Conservation (phyloP, 2,329 filamentous ascomycete genomes). For the Zymoseptoria crescenta region DNA sequence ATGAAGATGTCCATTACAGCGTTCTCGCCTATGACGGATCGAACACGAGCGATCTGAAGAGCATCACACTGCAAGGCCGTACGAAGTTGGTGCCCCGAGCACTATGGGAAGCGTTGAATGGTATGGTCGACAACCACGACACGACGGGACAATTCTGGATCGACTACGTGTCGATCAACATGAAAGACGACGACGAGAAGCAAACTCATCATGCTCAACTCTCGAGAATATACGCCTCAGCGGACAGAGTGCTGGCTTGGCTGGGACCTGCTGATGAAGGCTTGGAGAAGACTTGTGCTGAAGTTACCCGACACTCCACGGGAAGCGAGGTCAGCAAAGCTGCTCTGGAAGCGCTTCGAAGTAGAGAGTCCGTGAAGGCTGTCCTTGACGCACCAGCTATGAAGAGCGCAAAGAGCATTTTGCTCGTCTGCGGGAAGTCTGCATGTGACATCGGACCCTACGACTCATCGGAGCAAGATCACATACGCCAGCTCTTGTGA, state of each 20-base stretch:
- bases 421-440: background rate
- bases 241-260: background rate
- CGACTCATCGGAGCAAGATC: background rate
- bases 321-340: background rate
- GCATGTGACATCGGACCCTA: background rate
- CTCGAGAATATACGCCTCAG: background rate
- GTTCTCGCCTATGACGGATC: conserved; percentile 3
- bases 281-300: background rate
- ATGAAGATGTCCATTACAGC: conserved; percentile 1
- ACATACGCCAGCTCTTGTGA: background rate
- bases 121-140: background rate
- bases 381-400: background rate
- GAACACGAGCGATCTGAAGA: conserved; percentile 1
- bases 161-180: background rate
- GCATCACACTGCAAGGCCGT: conserved; percentile 9
- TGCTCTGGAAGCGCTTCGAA: background rate
- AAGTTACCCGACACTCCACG: background rate
- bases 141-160: background rate
- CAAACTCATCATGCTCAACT: background rate
- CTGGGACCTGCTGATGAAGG: background rate
- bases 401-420: background rate
- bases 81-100: conserved; percentile 6
- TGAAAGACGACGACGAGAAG: background rate
- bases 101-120: conserved; percentile 5
- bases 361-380: background rate